Conservation (phyloP, 106 monocot species). For the Cymbidium sinense region DNA sequence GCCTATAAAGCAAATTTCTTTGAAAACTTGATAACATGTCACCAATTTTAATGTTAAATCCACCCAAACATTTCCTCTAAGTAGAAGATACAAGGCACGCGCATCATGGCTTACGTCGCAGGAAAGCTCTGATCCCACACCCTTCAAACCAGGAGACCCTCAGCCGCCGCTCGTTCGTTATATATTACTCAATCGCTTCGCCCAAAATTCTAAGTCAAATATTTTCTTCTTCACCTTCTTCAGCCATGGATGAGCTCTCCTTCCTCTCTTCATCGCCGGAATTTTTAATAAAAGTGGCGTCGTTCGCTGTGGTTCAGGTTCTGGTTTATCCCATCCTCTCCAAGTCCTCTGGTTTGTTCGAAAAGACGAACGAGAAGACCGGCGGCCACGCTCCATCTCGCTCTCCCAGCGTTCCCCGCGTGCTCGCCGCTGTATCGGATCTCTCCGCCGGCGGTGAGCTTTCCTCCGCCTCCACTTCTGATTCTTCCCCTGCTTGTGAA, state of each 20-base stretch:
- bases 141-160: background rate
- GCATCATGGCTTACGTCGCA: background rate
- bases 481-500: background rate
- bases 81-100: background rate
- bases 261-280: background rate
- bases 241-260: slow-evolving; percentile 1
- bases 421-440: slow-evolving; percentile 49
- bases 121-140: background rate
- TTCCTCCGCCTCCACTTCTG: background rate
- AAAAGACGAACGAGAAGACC: background rate
- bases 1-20: too few relatives aligned
- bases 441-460: slow-evolving; percentile 25
- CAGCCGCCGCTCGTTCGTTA: background rate
- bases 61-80: background rate
- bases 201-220: background rate
- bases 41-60: too few relatives aligned
- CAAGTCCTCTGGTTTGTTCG: slow-evolving; percentile 22
- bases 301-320: slow-evolving; percentile 48
- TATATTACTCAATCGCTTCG: too few relatives aligned
- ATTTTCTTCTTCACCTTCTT: background rate
- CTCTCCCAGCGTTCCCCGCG: slow-evolving; percentile 40
- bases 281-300: slow-evolving; percentile 30
- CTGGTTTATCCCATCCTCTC: too few relatives aligned
- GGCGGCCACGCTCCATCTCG: slow-evolving; percentile 23
- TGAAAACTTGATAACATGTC: too few relatives aligned